These are phyloP conservation scores for Phytophthora megakarya DNA, from an alignment of 352 stramenopile species.

Conservation along the genomic window DNA sequence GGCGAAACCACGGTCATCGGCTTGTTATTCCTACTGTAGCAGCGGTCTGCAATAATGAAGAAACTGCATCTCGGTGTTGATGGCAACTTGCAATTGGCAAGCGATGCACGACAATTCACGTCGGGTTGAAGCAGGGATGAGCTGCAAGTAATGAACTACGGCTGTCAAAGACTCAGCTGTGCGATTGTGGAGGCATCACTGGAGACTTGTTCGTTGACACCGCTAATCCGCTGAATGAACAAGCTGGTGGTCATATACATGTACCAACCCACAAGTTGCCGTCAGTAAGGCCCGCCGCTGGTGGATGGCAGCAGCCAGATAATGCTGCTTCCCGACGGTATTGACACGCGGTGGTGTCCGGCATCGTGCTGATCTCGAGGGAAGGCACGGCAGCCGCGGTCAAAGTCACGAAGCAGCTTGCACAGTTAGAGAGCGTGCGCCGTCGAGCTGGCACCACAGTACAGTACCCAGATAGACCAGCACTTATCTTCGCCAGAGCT, in stretches of 20 bases:
- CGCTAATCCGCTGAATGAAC: background rate
- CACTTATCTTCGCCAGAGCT: background rate
- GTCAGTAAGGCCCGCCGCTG: background rate
- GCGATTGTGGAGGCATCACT: background rate
- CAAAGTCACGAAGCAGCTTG: background rate
- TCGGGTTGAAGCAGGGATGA: background rate
- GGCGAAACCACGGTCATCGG: background rate
- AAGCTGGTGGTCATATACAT: too few species aligned
- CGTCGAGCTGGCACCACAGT: conserved; percentile 1
- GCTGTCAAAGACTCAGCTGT: conserved; percentile 2
- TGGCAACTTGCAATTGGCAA: too few species aligned
- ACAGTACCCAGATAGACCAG: background rate
- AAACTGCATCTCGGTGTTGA: background rate
- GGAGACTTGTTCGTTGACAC: background rate
- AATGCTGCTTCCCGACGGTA: background rate
- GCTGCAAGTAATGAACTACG: background rate
- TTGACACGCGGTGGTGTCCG: conserved; percentile 15
- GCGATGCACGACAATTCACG: too few species aligned
- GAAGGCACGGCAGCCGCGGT: conserved; percentile 5
- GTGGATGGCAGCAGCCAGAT: background rate
- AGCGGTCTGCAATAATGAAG: too few species aligned
- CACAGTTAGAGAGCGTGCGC: conserved; percentile 8
- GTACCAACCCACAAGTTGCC: too few species aligned
- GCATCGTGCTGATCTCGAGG: conserved; percentile 12
- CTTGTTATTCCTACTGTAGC: background rate